phyloP scores from a whole-genome alignment of 257 asterid genomes.

The Nicotiana benthamiana region DNA sequence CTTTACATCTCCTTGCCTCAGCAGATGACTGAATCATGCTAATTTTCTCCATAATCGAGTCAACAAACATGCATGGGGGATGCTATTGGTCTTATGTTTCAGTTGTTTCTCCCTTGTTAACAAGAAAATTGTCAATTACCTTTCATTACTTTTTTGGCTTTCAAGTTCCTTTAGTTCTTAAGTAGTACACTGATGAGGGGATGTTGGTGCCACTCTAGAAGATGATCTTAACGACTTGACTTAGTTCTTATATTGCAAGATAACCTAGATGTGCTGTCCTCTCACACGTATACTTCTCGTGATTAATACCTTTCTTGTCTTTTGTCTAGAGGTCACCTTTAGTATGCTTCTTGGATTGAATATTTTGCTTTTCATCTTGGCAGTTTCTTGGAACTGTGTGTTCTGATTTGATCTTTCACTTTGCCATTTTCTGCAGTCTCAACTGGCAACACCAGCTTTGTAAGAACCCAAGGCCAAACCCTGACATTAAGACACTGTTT shows the following conservation, averaged over 20 bases:
- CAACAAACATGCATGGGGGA: not conserved
- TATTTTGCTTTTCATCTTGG: not conserved
- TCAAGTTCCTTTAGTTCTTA: not conserved
- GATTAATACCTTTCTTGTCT: not conserved
- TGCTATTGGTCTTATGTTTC: not conserved
- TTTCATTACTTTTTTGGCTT: not conserved
- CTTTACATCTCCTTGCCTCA: not conserved
- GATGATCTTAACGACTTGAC: not conserved
- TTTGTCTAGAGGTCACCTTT: not conserved
- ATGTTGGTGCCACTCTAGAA: not conserved
- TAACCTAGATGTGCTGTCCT: not conserved
- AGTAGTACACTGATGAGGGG: not conserved
- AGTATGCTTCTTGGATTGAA: not conserved
- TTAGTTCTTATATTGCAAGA: not conserved
- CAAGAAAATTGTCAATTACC: not conserved
- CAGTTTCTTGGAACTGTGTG: not conserved
- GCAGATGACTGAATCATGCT: not conserved
- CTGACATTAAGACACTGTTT: constrained; percentile 91
- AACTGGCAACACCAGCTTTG: constrained; percentile 99
- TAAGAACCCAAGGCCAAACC: constrained; percentile 90
- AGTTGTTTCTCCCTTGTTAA: not conserved
- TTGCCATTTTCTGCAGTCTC: constrained; percentile 44
- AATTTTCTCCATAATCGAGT: not conserved
- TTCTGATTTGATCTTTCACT: not conserved
- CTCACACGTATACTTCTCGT: not conserved